Base-by-base conservation (phyloP, 352 stramenopile genomes). In the Phytophthora meadii region DNA sequence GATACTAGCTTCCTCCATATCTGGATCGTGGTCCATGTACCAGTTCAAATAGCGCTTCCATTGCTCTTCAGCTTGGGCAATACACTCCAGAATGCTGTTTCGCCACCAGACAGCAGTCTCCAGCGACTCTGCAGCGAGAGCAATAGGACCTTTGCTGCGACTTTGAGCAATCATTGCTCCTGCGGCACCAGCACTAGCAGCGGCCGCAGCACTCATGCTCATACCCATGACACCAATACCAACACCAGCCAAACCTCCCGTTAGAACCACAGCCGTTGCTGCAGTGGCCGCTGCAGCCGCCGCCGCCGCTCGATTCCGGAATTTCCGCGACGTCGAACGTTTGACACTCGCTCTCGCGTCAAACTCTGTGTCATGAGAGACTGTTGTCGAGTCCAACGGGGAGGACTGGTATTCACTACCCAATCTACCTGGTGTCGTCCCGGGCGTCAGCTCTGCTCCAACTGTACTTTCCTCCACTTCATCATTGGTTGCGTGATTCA, bases 81-180 rank as follows among this genome's bases (percentile, higher is more conserved):
- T 90, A 41, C 87, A 95, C 55, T 95, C 87, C 0, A 93, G 45
- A 49, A 95, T 92, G 54, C 87, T 93, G 41, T 92, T 93, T 25
- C 87, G 82, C 87, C 87, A 95, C 87, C 87, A 95, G 9, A 87
- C 79, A 12, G 87, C 87, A 41, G 85, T 93, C 72, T 95, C 87
- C 0, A 93, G 56, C 2, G 87, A 95, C 63, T 95, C 87, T 5
- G 87, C 87, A 34, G 87, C 87, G 22, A 95, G 70, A 8, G 87
- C 84, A 22, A 95, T 88, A 0, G 87, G 83, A 9, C 83, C 84
- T 59, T 86, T 85, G 48, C 79, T 88, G 47, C 85, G 77, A 44
- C 76, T 87, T 63, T 93, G 85, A 3, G 79, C 82, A 12, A 92
- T 91, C 50, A 91, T 85, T 0, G 85, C 82, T 14, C 82, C 84